phyloP scores from a whole-genome alignment of 73 alveolate species.

The Paramecium caudatum region DNA sequence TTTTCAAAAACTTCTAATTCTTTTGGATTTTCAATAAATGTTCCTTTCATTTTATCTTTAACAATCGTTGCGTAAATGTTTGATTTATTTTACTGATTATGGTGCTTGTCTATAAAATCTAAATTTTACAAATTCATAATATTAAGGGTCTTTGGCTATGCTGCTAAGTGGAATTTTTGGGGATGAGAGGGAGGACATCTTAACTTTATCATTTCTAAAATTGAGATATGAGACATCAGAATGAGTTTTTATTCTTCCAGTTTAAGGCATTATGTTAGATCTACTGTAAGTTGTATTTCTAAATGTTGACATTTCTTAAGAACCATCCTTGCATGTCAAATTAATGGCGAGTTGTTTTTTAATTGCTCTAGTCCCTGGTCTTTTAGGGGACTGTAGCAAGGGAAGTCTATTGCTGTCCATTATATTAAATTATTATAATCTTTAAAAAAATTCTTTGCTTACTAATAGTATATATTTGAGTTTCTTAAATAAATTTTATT shows the following conservation, averaged over 20 bases:
- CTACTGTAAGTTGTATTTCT: conserved; percentile 39
- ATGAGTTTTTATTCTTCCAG: conserved; percentile 10
- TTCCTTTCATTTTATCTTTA: conserved; percentile 15
- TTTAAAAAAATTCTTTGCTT: neutral
- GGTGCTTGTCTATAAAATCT: conserved; percentile 1
- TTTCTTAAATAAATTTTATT: conserved; percentile 11
- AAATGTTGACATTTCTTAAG: conserved; percentile 34
- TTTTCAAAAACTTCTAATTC: neutral
- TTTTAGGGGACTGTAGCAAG: neutral
- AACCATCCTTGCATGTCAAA: conserved; percentile 11
- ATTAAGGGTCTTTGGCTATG: conserved; percentile 21
- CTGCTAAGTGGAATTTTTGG: conserved; percentile 24
- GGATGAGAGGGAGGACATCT: conserved; percentile 22
- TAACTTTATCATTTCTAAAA: neutral
- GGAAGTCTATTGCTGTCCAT: conserved; percentile 24
- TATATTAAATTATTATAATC: conserved; percentile 3
- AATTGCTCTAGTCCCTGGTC: conserved; percentile 12
- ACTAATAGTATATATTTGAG: too few species aligned
- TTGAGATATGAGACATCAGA: conserved; percentile 42
- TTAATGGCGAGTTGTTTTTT: neutral
- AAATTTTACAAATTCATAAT: conserved; percentile 33
- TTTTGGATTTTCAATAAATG: conserved; percentile 9
- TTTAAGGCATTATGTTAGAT: conserved; percentile 1
- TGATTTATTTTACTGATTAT: neutral
- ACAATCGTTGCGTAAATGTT: conserved; percentile 4